Percentiles rank a stretch among this genome's conserved stretches.
These are phyloP conservation scores for Zasmidium citrigriseum DNA, from an alignment of 2,329 filamentous ascomycete species.

Conservation along the genomic window DNA sequence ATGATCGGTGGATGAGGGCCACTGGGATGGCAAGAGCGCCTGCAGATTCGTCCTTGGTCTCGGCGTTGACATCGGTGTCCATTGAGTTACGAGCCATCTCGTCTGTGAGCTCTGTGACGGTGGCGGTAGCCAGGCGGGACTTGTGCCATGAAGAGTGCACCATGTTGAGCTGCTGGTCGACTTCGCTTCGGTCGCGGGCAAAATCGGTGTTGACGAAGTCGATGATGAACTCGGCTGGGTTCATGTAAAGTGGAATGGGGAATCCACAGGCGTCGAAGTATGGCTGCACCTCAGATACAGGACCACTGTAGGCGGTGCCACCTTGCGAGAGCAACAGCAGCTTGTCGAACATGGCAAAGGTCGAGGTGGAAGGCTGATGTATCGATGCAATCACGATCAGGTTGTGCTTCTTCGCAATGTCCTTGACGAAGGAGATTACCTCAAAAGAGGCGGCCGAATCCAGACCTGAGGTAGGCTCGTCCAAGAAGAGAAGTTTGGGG, in stretches of 20 bases:
- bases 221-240: constrained; percentile 78
- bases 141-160: constrained; percentile 59
- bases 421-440: constrained; percentile 71
- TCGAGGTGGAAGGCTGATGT: constrained; percentile 80
- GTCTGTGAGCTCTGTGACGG: constrained; percentile 35
- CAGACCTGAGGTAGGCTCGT: constrained; percentile 81
- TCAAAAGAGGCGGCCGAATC: constrained; percentile 77
- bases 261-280: constrained; percentile 66
- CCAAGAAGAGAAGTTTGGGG: constrained; percentile 78
- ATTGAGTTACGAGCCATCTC: constrained; percentile 38
- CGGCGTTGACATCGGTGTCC: constrained; percentile 32
- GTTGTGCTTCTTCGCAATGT: constrained; percentile 66
- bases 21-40: constrained; percentile 54
- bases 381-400: constrained; percentile 81
- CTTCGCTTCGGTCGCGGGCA: constrained; percentile 50
- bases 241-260: constrained; percentile 68
- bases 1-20: constrained; percentile 73
- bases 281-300: constrained; percentile 55
- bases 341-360: constrained; percentile 79
- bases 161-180: constrained; percentile 51
- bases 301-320: constrained; percentile 71
- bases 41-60: constrained; percentile 40
- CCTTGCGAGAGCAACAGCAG: constrained; percentile 72
- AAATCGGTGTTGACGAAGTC: constrained; percentile 81
- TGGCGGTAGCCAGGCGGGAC: constrained; percentile 45